Evolutionary conservation across 2,329 filamentous ascomycete genomes (phyloP), one percentile per base, ranked within the genome.

Genomic region (Talaromyces marneffei): DNA sequence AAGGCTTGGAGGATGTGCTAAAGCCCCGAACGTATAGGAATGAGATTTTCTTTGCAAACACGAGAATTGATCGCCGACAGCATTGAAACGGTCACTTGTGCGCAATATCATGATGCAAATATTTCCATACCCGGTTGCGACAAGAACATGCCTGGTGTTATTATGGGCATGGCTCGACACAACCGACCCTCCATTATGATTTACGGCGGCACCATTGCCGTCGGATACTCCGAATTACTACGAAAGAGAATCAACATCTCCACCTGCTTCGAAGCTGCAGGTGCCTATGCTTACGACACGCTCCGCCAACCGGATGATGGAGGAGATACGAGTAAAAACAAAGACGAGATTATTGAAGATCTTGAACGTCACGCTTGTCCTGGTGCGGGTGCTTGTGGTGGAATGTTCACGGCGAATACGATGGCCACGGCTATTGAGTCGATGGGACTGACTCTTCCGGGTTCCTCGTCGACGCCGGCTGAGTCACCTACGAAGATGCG

Each of bases 181-280:
- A 97, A 97, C 76, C 85, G 93, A 9, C 93, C 93, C 3, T 94
- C 91, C 53, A 80, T 97, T 72, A 96, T 97, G 92, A 88, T 97
- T 63, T 97, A 97, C 73, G 93, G 93, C 56, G 93, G 93, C 40
- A 90, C 91, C 16, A 97, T 96, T 70, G 86, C 87, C 70, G 91
- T 91, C 64, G 93, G 92, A n/a, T 90, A 91, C 75, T 92, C 88
- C 0, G 78, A 85, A 56, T 82, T 92, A 2, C 82, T 96, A 27
- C 85, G 88, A 65, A 88, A 89, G 70, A 83, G 86, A 25, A 88
- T 97, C 80, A 97, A 96, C 76, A 90, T 97, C 66, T 89, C 86
- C 39, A 92, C 88, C 4, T 95, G 91, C 72, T 94, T 92, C 73
- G 92, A 97, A 76, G 91, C 91, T 0, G 83, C 89, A 14, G 93